These are phyloP conservation scores for Globomyces sp. DNA, from an alignment of 371 early-diverging fungal species.

Conservation along the genomic window DNA sequence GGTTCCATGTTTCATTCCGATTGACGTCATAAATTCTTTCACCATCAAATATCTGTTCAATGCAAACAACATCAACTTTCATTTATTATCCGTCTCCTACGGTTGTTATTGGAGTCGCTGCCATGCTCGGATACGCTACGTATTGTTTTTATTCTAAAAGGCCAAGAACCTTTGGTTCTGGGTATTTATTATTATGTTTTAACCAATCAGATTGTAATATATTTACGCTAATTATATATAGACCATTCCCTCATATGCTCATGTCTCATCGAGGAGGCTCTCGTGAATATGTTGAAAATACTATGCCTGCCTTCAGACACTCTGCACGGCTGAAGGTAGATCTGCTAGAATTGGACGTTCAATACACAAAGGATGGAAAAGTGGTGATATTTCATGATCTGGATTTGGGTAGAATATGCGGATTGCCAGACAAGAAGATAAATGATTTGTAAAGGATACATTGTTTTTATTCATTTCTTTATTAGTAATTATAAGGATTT, in stretches of 20 bases:
- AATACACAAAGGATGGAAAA: constrained; percentile 40
- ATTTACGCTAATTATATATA: too few species aligned
- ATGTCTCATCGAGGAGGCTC: constrained; percentile 51
- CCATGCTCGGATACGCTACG: too few species aligned
- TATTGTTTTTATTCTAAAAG: too few species aligned
- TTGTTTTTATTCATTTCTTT: neutral
- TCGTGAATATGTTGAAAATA: constrained; percentile 46
- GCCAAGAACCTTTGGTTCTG: too few species aligned
- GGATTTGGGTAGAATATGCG: constrained; percentile 38
- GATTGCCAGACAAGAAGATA: constrained; percentile 30
- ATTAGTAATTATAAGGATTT: constrained; percentile 31
- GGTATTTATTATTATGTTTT: too few species aligned
- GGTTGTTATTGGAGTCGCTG: too few species aligned
- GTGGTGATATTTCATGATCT: constrained; percentile 48
- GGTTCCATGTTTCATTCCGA: too few species aligned
- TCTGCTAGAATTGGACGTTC: constrained; percentile 47
- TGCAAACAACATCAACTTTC: too few species aligned
- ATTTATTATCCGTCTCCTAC: too few species aligned
- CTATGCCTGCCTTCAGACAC: constrained; percentile 43
- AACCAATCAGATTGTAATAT: too few species aligned
- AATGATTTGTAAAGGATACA: constrained; percentile 25
- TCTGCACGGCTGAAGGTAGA: constrained; percentile 37
- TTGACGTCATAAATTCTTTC: too few species aligned
- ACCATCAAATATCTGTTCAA: too few species aligned
- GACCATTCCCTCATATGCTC: constrained; percentile 23